A percentile compares a stretch with the other conserved stretches of the same genome.
These are phyloP conservation scores for Leonotis leonurus DNA, from an alignment of 257 asterid species.

Conservation along the genomic window DNA sequence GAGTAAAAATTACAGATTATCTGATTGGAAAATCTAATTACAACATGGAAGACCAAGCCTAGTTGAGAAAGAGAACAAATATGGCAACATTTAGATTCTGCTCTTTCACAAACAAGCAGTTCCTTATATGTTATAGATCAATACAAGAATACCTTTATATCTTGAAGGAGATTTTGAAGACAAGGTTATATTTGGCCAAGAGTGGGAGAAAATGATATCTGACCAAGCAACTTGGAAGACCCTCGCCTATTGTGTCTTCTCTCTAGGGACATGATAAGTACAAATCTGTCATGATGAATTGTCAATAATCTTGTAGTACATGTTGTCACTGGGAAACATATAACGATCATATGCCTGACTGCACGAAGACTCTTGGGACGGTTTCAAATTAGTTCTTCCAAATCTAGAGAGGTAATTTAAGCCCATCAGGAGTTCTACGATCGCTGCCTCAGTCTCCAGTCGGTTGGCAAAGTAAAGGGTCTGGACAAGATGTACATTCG, in stretches of 20 bases:
- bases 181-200: not conserved
- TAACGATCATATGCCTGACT: constrained; percentile 36
- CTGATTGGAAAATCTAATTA: constrained; percentile 7
- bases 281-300: constrained; percentile 18
- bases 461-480: constrained; percentile 76
- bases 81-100: not conserved
- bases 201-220: not conserved
- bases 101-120: constrained; percentile 14
- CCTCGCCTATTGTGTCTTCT: not conserved
- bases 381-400: constrained; percentile 36
- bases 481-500: constrained; percentile 73
- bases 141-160: constrained; percentile 17
- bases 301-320: constrained; percentile 32
- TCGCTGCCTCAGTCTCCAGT: constrained; percentile 56
- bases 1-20: not conserved
- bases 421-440: constrained; percentile 70
- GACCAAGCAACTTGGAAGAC: not conserved
- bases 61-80: not conserved
- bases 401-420: constrained; percentile 64
- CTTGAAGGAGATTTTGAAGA: constrained; percentile 2
- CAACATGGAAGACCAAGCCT: constrained; percentile 4
- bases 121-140: constrained; percentile 2
- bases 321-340: constrained; percentile 23
- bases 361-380: constrained; percentile 42
- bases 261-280: not conserved